phyloP scores from a whole-genome alignment of 169 alveolate genomes.

The Plasmodium gonderi region DNA sequence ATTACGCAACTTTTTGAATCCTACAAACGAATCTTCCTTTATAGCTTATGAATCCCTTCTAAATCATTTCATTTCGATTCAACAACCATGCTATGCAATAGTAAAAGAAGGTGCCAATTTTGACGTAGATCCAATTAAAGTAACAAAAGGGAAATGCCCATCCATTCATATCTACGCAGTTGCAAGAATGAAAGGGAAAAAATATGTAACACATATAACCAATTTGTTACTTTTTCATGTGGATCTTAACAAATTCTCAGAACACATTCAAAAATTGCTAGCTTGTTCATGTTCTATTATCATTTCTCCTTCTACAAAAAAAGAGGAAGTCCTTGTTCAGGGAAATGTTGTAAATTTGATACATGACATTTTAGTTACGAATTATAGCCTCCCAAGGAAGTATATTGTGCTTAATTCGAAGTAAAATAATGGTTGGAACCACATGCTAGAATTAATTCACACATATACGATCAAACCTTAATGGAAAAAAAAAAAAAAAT shows the following conservation, averaged over 20 bases:
- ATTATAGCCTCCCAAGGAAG: conserved; percentile 27
- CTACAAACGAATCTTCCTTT: neutral
- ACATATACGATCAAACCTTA: too few species aligned
- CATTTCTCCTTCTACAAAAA: conserved; percentile 56
- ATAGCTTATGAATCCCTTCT: conserved; percentile 11
- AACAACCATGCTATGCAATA: conserved; percentile 65
- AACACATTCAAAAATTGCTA: conserved; percentile 44
- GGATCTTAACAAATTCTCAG: conserved; percentile 53
- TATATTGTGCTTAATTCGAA: conserved; percentile 19
- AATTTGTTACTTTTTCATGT: conserved; percentile 52
- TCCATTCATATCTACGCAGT: conserved; percentile 62
- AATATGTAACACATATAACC: conserved; percentile 59
- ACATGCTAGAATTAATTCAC: too few species aligned
- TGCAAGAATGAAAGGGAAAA: conserved; percentile 71
- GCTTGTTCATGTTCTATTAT: conserved; percentile 62
- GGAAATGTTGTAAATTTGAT: conserved; percentile 55
- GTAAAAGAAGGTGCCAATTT: conserved; percentile 41
- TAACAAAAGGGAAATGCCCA: conserved; percentile 58
- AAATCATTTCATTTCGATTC: conserved; percentile 32
- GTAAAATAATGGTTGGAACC: too few species aligned
- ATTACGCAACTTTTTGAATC: neutral
- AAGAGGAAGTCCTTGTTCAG: conserved; percentile 67
- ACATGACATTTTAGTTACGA: conserved; percentile 13
- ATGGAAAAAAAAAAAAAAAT: neutral
- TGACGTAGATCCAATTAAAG: conserved; percentile 42